Evolutionary conservation across 2,329 filamentous ascomycete genomes (phyloP).

Genomic region (Botrytis hyacinthi): DNA sequence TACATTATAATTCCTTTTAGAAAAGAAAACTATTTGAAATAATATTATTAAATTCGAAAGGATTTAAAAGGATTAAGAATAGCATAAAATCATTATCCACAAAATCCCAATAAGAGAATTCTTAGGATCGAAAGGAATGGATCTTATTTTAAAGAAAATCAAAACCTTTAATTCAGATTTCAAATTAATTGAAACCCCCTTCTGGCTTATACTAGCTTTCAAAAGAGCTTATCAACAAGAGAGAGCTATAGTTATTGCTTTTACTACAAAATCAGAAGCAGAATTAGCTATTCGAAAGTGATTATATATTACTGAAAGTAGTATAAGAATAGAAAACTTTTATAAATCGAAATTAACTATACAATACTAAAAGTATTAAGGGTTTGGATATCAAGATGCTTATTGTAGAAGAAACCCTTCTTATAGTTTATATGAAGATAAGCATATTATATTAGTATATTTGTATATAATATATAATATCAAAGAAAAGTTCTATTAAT

Average conservation of each 20-base stretch:
- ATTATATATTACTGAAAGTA: neutral
- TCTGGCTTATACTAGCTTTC: too few relatives aligned
- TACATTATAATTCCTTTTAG: too few relatives aligned
- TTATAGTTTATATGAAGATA: neutral
- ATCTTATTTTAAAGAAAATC: too few relatives aligned
- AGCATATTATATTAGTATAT: neutral
- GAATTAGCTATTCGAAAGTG: neutral
- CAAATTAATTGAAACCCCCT: too few relatives aligned
- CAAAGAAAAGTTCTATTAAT: neutral
- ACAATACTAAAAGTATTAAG: neutral
- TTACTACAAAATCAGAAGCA: neutral
- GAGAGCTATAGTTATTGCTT: neutral
- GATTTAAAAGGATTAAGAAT: too few relatives aligned
- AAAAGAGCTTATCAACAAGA: neutral
- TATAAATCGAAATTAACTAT: neutral
- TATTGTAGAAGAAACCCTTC: neutral
- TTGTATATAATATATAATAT: neutral
- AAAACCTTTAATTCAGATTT: too few relatives aligned
- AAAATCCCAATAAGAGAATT: too few relatives aligned
- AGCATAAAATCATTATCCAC: too few relatives aligned
- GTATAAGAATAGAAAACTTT: neutral
- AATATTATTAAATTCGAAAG: too few relatives aligned
- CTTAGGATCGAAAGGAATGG: too few relatives aligned
- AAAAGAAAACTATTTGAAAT: too few relatives aligned
- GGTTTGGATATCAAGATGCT: rapidly evolving